Base-by-base conservation (phyloP, 2,329 filamentous ascomycete species). In the Exophiala viscosa region DNA sequence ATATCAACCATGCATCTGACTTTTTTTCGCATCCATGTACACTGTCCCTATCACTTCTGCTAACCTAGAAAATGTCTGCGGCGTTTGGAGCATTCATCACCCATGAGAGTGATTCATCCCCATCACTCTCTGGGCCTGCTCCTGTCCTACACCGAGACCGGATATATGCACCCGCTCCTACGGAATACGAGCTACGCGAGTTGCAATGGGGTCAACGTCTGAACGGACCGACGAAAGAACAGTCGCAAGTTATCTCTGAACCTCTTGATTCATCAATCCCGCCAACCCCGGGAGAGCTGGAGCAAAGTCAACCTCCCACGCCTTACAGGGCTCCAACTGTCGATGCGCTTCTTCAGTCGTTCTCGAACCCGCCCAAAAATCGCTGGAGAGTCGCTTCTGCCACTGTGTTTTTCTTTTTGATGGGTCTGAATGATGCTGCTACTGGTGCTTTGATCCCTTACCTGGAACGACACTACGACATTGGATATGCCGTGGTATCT, bases 371-470 rank as follows among this genome's bases (percentile, higher is more conserved):
- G 5, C 56, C 76, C 9, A 87, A 83, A 79, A 91, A 90, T 67
- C 83, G 81, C 55, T 91, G 79, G 71, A 76, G 88, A 32, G 73
- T 91, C 20, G 65, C 84, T 8, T 77, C 81, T 9, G 76, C 79
- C 11, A 89, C 85, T 59, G 64, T 87, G 39, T 79, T 85, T 55
- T 85, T 81, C 53, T 78, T 93, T 55, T 77, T 78, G 2, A 84
- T 85, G 62, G 90, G 88, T 0, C 70, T 93, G 53, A 88, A 82
- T 60, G 90, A 95, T 68, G 81, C 83, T 38, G 84, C 86, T 0
- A 82, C 88, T 1, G 89, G 89, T 64, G 87, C 88, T 9, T 65
- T 93, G 52, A 87, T 95, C 60, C 88, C 89, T 0, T 90, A 90
- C 64, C 87, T 95, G 68, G 87, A 92, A 66, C 76, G 72, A 67